Evolutionary conservation across 352 stramenopile genomes (phyloP).

Genomic region (Pythium brachiatum): DNA sequence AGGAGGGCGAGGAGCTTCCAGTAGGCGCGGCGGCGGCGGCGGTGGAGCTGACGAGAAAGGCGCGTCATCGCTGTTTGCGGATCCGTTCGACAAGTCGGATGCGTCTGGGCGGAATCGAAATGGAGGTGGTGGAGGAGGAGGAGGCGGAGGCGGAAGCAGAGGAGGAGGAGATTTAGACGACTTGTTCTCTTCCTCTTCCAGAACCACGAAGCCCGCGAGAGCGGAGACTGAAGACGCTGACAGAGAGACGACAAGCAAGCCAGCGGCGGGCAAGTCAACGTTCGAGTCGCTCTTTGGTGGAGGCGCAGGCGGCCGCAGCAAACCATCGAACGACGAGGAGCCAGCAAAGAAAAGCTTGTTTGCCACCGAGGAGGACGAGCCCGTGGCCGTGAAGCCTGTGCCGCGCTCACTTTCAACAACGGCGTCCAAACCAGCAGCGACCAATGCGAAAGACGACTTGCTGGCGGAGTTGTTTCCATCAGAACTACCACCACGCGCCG

Average conservation of each 20-base stretch:
- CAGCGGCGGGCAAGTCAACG: slow-evolving; percentile 11
- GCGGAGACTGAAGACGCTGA: neutral
- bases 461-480: slow-evolving; percentile 19
- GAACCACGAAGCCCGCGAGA: slow-evolving; percentile 2
- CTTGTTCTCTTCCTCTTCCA: slow-evolving; percentile 18
- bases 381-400: neutral
- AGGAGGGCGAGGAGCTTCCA: slow-evolving; percentile 3
- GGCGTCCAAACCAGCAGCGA: neutral
- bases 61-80: slow-evolving; percentile 12
- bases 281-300: slow-evolving; percentile 26
- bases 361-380: neutral
- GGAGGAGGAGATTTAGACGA: slow-evolving; percentile 14
- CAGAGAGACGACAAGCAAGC: neutral
- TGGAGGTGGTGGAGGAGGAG: neutral
- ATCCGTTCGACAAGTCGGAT: slow-evolving; percentile 21
- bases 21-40: neutral
- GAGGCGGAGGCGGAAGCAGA: neutral
- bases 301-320: neutral
- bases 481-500: neutral
- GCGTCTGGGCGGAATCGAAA: neutral
- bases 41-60: slow-evolving; percentile 1
- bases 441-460: slow-evolving; percentile 17
- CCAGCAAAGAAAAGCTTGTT: neutral
- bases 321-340: neutral
- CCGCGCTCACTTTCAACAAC: neutral